These are phyloP conservation scores for Boletus sp. DNA, from an alignment of 768 basidiomycete genomes.

Conservation along the genomic window DNA sequence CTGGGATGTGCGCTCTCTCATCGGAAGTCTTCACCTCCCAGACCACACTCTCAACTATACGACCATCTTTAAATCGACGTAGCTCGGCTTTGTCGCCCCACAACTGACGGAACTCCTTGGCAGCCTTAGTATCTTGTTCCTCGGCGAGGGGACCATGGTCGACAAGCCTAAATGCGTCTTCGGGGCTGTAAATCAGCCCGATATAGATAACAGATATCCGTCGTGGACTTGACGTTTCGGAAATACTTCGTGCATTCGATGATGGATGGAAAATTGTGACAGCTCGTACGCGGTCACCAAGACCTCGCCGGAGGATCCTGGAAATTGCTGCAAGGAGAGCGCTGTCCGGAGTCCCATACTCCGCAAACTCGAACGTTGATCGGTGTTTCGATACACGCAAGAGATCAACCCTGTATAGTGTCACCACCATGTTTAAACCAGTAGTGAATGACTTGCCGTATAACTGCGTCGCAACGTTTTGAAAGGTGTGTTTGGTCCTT, in stretches of 20 bases:
- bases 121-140: conserved; percentile 47
- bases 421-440: not conserved
- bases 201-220: conserved; percentile 53
- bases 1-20: conserved; percentile 75
- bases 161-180: conserved; percentile 77
- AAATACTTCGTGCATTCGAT: conserved; percentile 43
- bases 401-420: conserved; percentile 43
- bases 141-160: conserved; percentile 87
- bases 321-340: conserved; percentile 54
- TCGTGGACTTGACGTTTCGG: conserved; percentile 52
- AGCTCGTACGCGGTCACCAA: conserved; percentile 69
- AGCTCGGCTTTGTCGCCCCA: conserved; percentile 95
- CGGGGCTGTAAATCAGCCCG: conserved; percentile 71
- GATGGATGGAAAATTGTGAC: conserved; percentile 58
- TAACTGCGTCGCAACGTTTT: conserved; percentile 69
- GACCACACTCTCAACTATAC: conserved; percentile 90
- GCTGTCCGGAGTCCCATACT: conserved; percentile 57
- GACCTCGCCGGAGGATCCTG: conserved; percentile 54
- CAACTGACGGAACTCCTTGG: conserved; percentile 68
- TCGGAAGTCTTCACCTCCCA: conserved; percentile 87
- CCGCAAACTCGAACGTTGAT: conserved; percentile 38
- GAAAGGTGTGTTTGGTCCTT: conserved; percentile 61
- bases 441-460: conserved; percentile 44
- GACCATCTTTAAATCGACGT: conserved; percentile 93
- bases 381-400: conserved; percentile 42